Conservation (phyloP, 805 yeast species). For the Kazachstania kunashirensis region DNA sequence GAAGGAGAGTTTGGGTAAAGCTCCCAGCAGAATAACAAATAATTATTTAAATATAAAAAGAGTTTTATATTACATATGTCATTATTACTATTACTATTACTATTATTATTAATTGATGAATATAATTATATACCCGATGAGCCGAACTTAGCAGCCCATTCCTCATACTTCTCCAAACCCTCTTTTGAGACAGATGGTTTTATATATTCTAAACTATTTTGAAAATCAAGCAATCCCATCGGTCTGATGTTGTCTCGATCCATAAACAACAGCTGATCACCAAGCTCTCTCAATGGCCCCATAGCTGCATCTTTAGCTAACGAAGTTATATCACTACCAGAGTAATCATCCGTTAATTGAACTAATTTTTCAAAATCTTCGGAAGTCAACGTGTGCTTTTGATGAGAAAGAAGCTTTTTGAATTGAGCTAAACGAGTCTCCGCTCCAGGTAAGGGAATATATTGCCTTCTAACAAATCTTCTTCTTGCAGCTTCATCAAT, state of each 20-base stretch:
- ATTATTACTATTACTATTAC: not conserved
- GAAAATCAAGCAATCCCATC: conserved; percentile 62
- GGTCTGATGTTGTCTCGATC: conserved; percentile 73
- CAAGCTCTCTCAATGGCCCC: conserved; percentile 89
- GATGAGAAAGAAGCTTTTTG: conserved; percentile 54
- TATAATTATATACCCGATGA: conserved; percentile 66
- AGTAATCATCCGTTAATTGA: conserved; percentile 64
- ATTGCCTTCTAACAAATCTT: conserved; percentile 82
- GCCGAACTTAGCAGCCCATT: conserved; percentile 82
- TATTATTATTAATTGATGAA: conserved; percentile 1
- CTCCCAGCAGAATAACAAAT: no score
- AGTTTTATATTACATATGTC: no score
- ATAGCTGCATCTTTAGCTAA: conserved; percentile 94
- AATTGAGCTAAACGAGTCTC: conserved; percentile 73
- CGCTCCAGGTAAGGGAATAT: conserved; percentile 86
- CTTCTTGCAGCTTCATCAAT: conserved; percentile 95
- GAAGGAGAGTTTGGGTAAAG: conserved; percentile 60
- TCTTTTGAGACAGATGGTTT: conserved; percentile 83
- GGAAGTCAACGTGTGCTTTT: conserved; percentile 58
- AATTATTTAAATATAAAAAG: no score
- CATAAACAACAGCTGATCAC: conserved; percentile 64
- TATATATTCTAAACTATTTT: conserved; percentile 63
- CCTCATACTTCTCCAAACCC: conserved; percentile 69
- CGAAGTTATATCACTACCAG: conserved; percentile 92
- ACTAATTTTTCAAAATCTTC: conserved; percentile 54